Base-by-base conservation (phyloP, 2,329 filamentous ascomycete species). In the Claviceps lovelessii region DNA sequence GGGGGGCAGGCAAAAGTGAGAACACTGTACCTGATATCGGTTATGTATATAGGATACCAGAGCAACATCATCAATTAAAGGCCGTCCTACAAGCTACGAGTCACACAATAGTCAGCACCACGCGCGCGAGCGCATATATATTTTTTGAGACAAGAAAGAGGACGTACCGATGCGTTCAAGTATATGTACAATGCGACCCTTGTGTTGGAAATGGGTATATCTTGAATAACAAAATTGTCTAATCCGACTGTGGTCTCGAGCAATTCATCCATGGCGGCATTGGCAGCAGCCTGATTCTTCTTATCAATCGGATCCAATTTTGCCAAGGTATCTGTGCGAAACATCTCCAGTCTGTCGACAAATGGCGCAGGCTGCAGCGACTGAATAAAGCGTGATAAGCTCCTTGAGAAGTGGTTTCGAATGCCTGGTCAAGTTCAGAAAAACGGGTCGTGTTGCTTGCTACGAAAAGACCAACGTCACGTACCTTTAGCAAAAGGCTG, bases 161-260 rank as follows among this genome's bases (percentile, higher is more conserved):
- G 42, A 66, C 81, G 60, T 73, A 93, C 86, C 65, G 86, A 78
- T 54, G 89, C 83, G 65, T 90, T 93, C 9, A 96, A 73, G 66
- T 91, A 93, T 7, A 95, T 76, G 64, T 93, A 95, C 54, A 95
- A 74, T 5, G 87, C 90, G 52, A 88, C 86, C 66, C 89, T 80
- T 4, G 89, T 88, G 60, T 88, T 89, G 50, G 84, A 74, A 35
- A 82, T 73, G 4, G 86, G 85, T 10, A 90, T 70, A 51, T 94
- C 87, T 31, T 76, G 66, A 11, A 81, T 67, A 15, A 75, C 74
- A 45, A 79, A 72, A 58, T 67, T 77, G n/a, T 80, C 77, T 44
- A 81, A 65, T 0, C 73, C 78, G 54, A 83, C 72, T 5, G 74
- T 72, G 28, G 78, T 76, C 62, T 81, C 79, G 29, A 83, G 68